Evolutionary conservation across 176 grass and related monocot genomes (phyloP), one percentile per base, ranked within the genome.

Genomic region (Raddia guianensis): DNA sequence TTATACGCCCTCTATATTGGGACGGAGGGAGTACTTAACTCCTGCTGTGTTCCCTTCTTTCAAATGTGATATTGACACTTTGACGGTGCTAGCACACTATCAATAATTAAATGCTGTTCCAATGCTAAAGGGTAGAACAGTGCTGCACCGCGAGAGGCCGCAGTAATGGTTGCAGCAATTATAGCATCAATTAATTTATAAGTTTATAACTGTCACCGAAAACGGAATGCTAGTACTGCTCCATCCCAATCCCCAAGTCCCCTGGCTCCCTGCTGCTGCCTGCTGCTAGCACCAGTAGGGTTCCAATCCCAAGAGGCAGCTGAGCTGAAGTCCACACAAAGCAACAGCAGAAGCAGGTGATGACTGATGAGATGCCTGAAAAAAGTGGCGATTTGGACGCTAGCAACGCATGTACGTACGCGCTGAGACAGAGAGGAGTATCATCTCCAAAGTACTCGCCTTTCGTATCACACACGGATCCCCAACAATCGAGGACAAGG

Each of bases 381-480:
- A 18, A 80, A 84, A 84, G 69, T 32, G 2, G 5, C 12, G 37
- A 42, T 85, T 80, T 84, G 87, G 82, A 84, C 69, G 9, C 11
- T 80, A 62, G 81, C 58, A 7, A 34, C 0, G 0, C 58, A 19
- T 43, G 56, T 1, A 27, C 56, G 27, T 27, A 27, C 27, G 27
- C 27, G 27, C 27, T 27, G 5, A 37, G 12, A 37, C 19, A 11
- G 12, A 5, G 32, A 5, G 2, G 3, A 12, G 70, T 59, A 64
- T 66, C 34, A 21, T 47, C 40, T 72, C 51, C 49, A 66, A 71
- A 84, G 52, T 59, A 73, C 34, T 33, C 9, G 14, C 52, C 49
- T 40, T 9, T n/a, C 49, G 70, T 40, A 54, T 54, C 70, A 6
- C 18, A 21, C 9, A 4, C 43, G 8, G 10, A 54, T 55, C 20